Conservation (phyloP, 2,329 filamentous ascomycete genomes). For the Fusarium haematococcum region DNA sequence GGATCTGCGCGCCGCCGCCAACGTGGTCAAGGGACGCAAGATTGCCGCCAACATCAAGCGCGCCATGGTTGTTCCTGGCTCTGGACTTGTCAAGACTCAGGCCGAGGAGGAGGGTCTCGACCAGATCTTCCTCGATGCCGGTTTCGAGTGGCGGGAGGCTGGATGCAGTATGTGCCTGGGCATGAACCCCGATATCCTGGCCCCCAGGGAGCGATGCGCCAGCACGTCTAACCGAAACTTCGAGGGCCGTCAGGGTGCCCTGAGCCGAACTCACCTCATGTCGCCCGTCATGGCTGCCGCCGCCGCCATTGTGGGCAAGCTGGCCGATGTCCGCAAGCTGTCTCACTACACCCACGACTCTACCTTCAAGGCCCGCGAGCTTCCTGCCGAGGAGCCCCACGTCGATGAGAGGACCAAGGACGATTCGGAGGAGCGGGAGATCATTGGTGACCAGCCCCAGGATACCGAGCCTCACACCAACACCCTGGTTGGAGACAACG, state of each 20-base stretch:
- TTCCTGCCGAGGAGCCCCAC: constrained; percentile 57
- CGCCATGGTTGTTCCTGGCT: constrained; percentile 96
- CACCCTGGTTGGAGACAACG: constrained; percentile 58
- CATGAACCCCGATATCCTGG: constrained; percentile 98
- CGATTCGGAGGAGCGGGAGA: constrained; percentile 65
- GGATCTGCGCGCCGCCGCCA: constrained; percentile 88
- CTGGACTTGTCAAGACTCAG: constrained; percentile 91
- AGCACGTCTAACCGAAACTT: constrained; percentile 98
- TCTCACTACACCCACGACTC: constrained; percentile 69
- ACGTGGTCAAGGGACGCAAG: constrained; percentile 88
- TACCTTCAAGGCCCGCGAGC: constrained; percentile 68
- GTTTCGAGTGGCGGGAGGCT: constrained; percentile 98
- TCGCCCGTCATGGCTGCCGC: constrained; percentile 97
- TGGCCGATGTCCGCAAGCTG: constrained; percentile 90
- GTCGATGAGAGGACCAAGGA: constrained; percentile 65
- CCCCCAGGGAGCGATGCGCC: constrained; percentile 92
- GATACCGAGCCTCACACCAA: constrained; percentile 76
- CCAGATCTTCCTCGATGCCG: constrained; percentile 90
- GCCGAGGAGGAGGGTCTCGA: constrained; percentile 93
- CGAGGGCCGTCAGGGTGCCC: constrained; percentile 93
- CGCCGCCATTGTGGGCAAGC: constrained; percentile 88
- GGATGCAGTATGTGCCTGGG: constrained; percentile 99
- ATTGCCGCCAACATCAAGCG: constrained; percentile 90
- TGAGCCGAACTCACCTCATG: constrained; percentile 93
- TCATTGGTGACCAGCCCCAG: constrained; percentile 68